Base-by-base conservation (phyloP, 2,329 filamentous ascomycete genomes). In the Colletotrichum ledebouriae region DNA sequence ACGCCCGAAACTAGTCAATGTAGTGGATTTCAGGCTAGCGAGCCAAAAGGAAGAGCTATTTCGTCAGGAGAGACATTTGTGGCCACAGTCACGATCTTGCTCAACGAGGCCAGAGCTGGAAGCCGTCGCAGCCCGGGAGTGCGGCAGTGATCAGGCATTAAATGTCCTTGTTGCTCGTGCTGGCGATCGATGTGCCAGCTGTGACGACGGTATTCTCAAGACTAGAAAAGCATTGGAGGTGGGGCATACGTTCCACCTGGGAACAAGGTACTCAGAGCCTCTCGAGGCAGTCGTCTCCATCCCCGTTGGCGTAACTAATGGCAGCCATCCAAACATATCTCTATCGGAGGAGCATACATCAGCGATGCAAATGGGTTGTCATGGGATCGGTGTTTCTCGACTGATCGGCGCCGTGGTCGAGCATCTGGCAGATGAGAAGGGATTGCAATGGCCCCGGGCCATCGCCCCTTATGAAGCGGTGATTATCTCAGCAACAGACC, bases 211-310 rank as follows among this genome's bases (percentile, higher is more conserved):
- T 0, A 82, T 78, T 2, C 82, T 98, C 22, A 84, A 83, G 49
- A 83, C 92, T 3, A 86, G 91, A 65, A 90, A 87, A 70, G 93
- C 94, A 7, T 90, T 98, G 57, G 96, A 99, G 79, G 85, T 98
- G 15, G 96, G 94, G 1, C 96, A 99, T 78, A 98, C 96, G 0
- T 99, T 99, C 80, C 90, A 97, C 77, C 89, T 99, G 1, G 94
- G 95, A 11, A 94, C 93, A 1, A 89, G 94, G 34, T 99, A 99
- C 81, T 94, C 92, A 25, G 84, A 87, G 20, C 91, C 94, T 0
- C 84, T 99, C 0, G 82, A 86, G 7, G 92, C 93, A 1, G 84
- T 80, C 1, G 86, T 96, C 2, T 81, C 82, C 13, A 72, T 83
- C 29, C 85, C 81, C 29, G 74, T 72, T n/a, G 15, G n/a, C 15